Base-by-base conservation (phyloP, 495 filamentous ascomycete genomes). In the Pseudomonodictys pantanalensis region DNA sequence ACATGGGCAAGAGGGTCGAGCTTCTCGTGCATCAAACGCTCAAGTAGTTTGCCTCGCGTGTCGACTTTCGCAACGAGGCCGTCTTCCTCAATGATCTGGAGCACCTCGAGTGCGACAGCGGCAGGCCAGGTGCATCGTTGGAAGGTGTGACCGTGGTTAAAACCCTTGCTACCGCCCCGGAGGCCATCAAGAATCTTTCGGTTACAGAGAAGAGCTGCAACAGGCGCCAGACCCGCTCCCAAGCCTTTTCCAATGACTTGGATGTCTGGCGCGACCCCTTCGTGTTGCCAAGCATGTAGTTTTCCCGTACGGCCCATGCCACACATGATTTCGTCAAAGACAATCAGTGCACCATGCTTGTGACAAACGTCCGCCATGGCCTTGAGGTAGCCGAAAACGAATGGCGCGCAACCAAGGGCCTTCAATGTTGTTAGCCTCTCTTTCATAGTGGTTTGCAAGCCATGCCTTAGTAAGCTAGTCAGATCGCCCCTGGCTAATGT, bases 251-350 rank as follows among this genome's bases (percentile, higher is more conserved):
- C 75, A 35, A 77, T 65, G 17, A 70, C 73, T 56, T 75, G 66
- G n/a, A 77, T 71, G 58, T 77, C 73, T 4, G 74, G 75, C 1
- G 68, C 66, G 5, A 74, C 63, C 44, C 63, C 69, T 51, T 76
- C 73, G n/a, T 73, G 68, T 50, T 77, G 57, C 67, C 71, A 77
- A 17, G 73, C 73, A 46, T 74, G 70, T 35, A 73, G 59, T 3
- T 69, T 73, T 3, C 75, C 75, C 6, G 68, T 69, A 5, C 69
- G 65, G 9, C 73, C 75, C 66, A 75, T 70, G 4, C 75, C 89
- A 65, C 86, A 83, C 88, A 92, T 91, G 30, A 90, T 81, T 58
- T 92, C 89, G 55, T 92, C 89, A 5, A 88, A 71, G 44, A 91
- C 84, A 25, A 89, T 74, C 2, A 91, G 77, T 0, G 82, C 83